Evolutionary conservation across 495 filamentous ascomycete genomes (phyloP).

Genomic region (Chaetomium tenue): DNA sequence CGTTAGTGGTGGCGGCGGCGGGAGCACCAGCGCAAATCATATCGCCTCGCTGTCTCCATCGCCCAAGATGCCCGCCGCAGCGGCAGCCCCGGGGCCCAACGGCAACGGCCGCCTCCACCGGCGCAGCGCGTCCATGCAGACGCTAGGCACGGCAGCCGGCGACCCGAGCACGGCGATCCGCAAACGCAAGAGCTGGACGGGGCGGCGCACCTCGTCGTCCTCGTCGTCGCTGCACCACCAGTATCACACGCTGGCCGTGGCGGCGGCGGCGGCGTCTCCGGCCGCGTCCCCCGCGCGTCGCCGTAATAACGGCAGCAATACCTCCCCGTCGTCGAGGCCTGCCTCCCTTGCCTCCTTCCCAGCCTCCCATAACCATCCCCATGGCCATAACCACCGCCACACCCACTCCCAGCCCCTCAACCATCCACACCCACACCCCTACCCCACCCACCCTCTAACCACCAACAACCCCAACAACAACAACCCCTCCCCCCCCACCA

Average conservation of each 20-base stretch:
- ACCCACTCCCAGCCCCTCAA: background rate
- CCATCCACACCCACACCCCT: background rate
- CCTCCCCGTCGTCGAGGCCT: too few relatives aligned
- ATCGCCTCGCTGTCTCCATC: constrained; percentile 9
- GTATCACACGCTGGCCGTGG: background rate
- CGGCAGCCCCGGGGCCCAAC: background rate
- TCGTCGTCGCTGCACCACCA: background rate
- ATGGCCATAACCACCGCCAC: background rate
- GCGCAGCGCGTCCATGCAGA: constrained; percentile 33
- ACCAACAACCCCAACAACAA: background rate
- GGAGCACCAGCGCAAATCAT: constrained; percentile 9
- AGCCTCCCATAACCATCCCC: background rate
- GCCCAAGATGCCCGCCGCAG: constrained; percentile 19
- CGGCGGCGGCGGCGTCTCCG: background rate
- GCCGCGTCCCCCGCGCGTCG: too few relatives aligned
- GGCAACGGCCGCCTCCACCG: constrained; percentile 21
- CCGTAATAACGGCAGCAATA: too few relatives aligned
- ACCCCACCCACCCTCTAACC: background rate
- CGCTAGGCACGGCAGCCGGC: constrained; percentile 13
- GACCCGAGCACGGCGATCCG: constrained; percentile 21
- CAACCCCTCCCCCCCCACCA: too few relatives aligned
- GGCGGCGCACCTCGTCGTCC: constrained; percentile 6
- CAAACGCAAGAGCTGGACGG: constrained; percentile 35
- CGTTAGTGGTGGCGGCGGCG: constrained; percentile 24
- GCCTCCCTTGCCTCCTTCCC: background rate